Evolutionary conservation across 2,329 filamentous ascomycete species (phyloP), one percentile per base, ranked within the genome.

Genomic region (Fusarium sp.): DNA sequence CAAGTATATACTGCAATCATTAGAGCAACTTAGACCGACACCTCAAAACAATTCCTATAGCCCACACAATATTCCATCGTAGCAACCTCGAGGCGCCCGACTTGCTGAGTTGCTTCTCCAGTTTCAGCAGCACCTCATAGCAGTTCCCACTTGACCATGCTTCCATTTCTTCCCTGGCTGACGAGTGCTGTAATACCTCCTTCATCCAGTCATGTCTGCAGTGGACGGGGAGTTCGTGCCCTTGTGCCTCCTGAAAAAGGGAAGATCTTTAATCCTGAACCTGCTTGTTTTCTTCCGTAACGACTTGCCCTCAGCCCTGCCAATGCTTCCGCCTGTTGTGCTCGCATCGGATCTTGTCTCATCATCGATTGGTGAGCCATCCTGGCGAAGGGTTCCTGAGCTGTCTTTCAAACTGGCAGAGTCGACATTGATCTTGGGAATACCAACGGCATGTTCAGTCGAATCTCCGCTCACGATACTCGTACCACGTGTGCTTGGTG

Each of bases 401-500:
- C 71, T 68, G 11, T 80, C 60, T 76, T 76, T 75, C 62, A 76
- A 70, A 56, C 75, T 77, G 9, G 81, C 77, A 6, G 79, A 79
- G 4, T 82, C 81, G 26, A 83, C 75, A 23, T 80, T 80, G 62
- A 77, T 70, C 13, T 74, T 76, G 1, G 82, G 83, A 21, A 84
- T 78, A 66, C 82, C 83, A 37, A 78, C 75, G 6, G 82, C 81
- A 20, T 83, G 83, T 46, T 89, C 87, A 55, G 84, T 74, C 10
- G 87, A 89, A 42, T 89, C 86, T 56, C 84, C 83, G 77, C 88
- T 90, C 69, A 88, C 84, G 66, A 91, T 88, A 76, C 88, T 91
- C 20, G 89, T 91, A 38, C 88, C 89, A 73, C 89, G 84, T 5
- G 89, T 91, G 75, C 88, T 90, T 4, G 89, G 89, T 24, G 88